These are phyloP conservation scores for Bryopsis sp. DNA, from an alignment of 139 green algal genomes.

Conservation along the genomic window DNA sequence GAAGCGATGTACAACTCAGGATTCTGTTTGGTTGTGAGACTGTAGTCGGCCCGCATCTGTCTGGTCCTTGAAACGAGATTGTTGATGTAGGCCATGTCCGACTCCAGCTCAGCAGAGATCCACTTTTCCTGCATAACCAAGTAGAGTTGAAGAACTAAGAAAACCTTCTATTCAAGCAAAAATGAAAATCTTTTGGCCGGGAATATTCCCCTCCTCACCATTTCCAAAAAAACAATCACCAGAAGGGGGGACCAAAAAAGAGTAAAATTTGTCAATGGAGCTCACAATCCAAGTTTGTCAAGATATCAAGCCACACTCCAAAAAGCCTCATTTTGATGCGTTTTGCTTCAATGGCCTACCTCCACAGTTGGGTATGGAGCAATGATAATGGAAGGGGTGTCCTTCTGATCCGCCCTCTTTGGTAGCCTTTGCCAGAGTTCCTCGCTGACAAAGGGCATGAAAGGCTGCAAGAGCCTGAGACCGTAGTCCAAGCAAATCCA, in stretches of 20 bases:
- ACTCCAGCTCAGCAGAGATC: conserved; percentile 43
- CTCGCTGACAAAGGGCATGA: conserved; percentile 87
- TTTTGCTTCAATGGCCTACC: conserved; percentile 28
- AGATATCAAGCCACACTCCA: background rate
- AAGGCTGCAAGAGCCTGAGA: conserved; percentile 69
- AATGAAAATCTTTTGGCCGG: too few species aligned
- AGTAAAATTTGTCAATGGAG: too few species aligned
- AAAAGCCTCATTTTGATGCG: conserved; percentile 22
- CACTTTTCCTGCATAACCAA: conserved; percentile 14
- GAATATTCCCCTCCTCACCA: too few species aligned
- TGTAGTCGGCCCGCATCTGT: conserved; percentile 67
- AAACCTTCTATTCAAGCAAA: conserved; percentile 25
- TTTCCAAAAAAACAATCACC: too few species aligned
- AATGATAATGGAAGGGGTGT: conserved; percentile 67
- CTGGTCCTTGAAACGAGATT: conserved; percentile 28
- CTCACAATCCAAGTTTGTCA: too few species aligned
- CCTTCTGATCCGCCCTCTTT: conserved; percentile 8
- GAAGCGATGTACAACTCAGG: conserved; percentile 56
- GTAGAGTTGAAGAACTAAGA: too few species aligned
- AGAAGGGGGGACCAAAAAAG: too few species aligned
- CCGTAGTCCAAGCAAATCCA: conserved; percentile 77
- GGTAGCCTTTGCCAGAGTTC: conserved; percentile 80
- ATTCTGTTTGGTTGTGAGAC: conserved; percentile 60
- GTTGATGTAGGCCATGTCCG: conserved; percentile 47
- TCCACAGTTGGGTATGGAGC: conserved; percentile 52